Conservation (phyloP, 805 yeast species). For the Saccharomycopsis fermentans region DNA sequence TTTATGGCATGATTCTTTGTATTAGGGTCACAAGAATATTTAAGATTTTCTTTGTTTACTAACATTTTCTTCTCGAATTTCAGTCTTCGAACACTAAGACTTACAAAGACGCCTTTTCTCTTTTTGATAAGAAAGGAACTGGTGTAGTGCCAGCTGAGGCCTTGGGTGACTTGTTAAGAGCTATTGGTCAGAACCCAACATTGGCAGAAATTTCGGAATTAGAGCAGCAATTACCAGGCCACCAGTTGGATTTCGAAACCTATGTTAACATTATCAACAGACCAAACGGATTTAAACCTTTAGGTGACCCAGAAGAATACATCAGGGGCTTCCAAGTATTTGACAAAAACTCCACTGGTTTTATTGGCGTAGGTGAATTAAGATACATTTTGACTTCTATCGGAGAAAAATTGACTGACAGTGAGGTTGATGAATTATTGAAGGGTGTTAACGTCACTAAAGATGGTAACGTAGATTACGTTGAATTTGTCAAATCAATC, state of each 20-base stretch:
- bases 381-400: conserved; percentile 90
- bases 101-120: conserved; percentile 88
- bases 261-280: conserved; percentile 70
- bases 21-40: neutral
- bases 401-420: conserved; percentile 85
- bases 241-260: conserved; percentile 55
- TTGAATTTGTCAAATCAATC: conserved; percentile 86
- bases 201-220: conserved; percentile 69
- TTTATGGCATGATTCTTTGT: neutral
- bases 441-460: conserved; percentile 91
- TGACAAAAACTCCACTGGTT: conserved; percentile 92
- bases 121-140: conserved; percentile 92
- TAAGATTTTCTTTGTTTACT: neutral
- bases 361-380: conserved; percentile 93
- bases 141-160: conserved; percentile 79
- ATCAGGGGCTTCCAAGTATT: conserved; percentile 92
- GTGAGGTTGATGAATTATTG: conserved; percentile 90
- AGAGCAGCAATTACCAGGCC: conserved; percentile 30
- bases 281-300: conserved; percentile 79
- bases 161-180: conserved; percentile 88
- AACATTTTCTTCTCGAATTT: neutral
- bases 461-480: conserved; percentile 92
- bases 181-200: conserved; percentile 98
- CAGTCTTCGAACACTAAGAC: conserved; percentile 28
- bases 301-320: conserved; percentile 81